phyloP scores from a whole-genome alignment of 768 basidiomycete species.

The Macrolepiota albuminosa region DNA sequence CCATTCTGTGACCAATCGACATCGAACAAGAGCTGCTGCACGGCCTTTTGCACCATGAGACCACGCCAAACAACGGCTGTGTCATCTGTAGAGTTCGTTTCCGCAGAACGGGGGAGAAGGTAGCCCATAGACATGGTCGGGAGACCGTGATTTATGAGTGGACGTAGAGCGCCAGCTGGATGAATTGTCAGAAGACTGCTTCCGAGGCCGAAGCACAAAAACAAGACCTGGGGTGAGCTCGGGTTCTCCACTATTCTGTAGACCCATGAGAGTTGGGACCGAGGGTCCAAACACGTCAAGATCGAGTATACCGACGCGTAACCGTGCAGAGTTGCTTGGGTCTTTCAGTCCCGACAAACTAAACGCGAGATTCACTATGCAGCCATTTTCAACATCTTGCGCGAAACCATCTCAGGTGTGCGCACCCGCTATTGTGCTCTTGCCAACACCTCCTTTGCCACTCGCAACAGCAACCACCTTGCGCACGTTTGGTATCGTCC shows the following conservation, averaged over 20 bases:
- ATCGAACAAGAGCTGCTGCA: constrained; percentile 93
- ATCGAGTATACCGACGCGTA: constrained; percentile 84
- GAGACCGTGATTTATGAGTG: constrained; percentile 82
- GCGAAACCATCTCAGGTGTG: not conserved
- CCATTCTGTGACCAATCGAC: constrained; percentile 74
- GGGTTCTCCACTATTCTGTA: constrained; percentile 76
- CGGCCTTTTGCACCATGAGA: constrained; percentile 97
- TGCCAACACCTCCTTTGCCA: constrained; percentile 95
- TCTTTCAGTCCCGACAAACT: constrained; percentile 51
- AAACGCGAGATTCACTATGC: constrained; percentile 75
- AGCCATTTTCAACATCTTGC: not conserved
- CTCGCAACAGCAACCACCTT: constrained; percentile 83
- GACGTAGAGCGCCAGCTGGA: constrained; percentile 72
- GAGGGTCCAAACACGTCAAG: constrained; percentile 96
- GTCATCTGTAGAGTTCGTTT: constrained; percentile 52
- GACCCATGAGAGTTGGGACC: constrained; percentile 88
- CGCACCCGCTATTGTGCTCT: constrained; percentile 77
- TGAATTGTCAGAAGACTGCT: not conserved
- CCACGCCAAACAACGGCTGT: constrained; percentile 93
- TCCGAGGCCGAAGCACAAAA: not conserved
- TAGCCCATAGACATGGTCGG: constrained; percentile 99
- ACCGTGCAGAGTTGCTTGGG: constrained; percentile 28
- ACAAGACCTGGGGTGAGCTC: constrained; percentile 58
- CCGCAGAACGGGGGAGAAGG: constrained; percentile 58
- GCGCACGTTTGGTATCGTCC: constrained; percentile 66